These are phyloP conservation scores for Phoma sp. DNA, from an alignment of 2,329 filamentous ascomycete species.

Conservation along the genomic window DNA sequence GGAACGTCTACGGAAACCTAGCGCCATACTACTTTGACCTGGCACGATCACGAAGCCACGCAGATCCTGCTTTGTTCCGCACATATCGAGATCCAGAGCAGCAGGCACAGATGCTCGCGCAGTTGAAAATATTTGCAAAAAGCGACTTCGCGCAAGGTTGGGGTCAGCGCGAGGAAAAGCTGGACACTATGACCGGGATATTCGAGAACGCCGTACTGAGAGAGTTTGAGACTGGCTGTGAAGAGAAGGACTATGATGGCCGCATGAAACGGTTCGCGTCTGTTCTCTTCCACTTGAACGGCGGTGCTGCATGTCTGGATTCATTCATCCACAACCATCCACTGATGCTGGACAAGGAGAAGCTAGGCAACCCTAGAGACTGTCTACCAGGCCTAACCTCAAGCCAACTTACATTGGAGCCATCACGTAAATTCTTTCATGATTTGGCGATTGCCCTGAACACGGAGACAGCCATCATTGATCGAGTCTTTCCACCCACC, in stretches of 20 bases:
- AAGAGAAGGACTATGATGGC: constrained; percentile 85
- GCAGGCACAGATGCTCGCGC: constrained; percentile 87
- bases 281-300: constrained; percentile 83
- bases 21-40: constrained; percentile 90
- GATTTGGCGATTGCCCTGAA: constrained; percentile 77
- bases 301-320: constrained; percentile 78
- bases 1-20: constrained; percentile 85
- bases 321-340: constrained; percentile 90
- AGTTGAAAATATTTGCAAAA: constrained; percentile 77
- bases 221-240: constrained; percentile 93
- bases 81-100: constrained; percentile 87
- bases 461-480: constrained; percentile 81
- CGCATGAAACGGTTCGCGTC: constrained; percentile 89
- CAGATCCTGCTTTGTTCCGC: constrained; percentile 84
- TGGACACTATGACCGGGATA: constrained; percentile 76
- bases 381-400: constrained; percentile 74
- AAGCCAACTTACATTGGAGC: constrained; percentile 75
- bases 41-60: constrained; percentile 72
- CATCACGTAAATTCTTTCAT: constrained; percentile 83
- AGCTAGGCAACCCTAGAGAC: constrained; percentile 77
- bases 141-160: constrained; percentile 84
- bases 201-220: constrained; percentile 91
- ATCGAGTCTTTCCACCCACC: constrained; percentile 78
- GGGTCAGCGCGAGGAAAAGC: constrained; percentile 71
- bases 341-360: constrained; percentile 75